Base-by-base conservation (phyloP, 2,329 filamentous ascomycete species). In the Neofusicoccum ribis region DNA sequence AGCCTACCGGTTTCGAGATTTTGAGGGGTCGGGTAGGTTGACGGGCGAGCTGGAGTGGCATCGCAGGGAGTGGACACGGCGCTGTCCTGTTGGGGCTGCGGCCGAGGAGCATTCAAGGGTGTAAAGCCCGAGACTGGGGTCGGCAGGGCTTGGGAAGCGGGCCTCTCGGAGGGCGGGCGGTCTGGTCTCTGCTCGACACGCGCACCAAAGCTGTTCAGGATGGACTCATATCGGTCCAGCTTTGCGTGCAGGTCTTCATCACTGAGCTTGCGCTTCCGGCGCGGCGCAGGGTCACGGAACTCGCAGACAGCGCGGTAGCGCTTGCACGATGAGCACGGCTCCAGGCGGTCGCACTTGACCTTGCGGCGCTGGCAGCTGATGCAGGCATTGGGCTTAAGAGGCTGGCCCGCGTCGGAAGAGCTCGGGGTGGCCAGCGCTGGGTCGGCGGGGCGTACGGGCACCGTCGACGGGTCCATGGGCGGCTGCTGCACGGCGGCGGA, bases 361-460 rank as follows among this genome's bases (percentile, higher is more conserved):
- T 77, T 77, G 12, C 75, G 68, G 46, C 74, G 72, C 7, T 73
- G 71, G 61, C 74, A 76, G 9, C 75, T 68, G 4, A 76, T 70
- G 54, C 75, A 77, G 1, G 75, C 74, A 56, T 72, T 76, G 47
- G 70, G 68, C 52, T 77, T 76, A 2, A 72, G 70, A 0, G 56
- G 31, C 56, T 60, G 56, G 31, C 56, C 56, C 4, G 43, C 11
- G 41, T 60, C 56, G 6, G 61, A 52, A 2, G 61, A 54, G 39
- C 49, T 37, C 39, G 51, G 51, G 9, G 51, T 49, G 1, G 63
- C 44, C 20, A 51, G 43, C 20, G 51, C n/a, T 47, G 41, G 49
- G n/a, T 43, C 44, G n/a, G n/a, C 23, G 8, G 47, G 46, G n/a
- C 39, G 7, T 4, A 8, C 49, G 15, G 50, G 62, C 0, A 47